phyloP scores from a whole-genome alignment of 1,139 yeast species.

The Pichia sp. region DNA sequence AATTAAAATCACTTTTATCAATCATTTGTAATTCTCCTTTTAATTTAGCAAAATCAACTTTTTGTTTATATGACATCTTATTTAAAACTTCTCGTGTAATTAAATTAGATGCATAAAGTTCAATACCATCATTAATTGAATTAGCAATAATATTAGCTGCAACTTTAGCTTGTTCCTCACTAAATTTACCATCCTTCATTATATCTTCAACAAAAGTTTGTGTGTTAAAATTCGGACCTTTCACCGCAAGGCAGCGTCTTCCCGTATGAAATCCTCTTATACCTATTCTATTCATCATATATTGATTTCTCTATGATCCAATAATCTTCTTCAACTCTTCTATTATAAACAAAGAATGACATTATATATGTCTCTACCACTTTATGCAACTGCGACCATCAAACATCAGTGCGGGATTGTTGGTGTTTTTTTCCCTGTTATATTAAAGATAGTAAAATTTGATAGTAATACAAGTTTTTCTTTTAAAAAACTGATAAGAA shows the following conservation, averaged over 20 bases:
- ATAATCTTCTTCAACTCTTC: too few species aligned
- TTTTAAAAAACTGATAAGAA: too few species aligned
- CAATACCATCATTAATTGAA: constrained; percentile 79
- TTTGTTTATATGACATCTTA: constrained; percentile 86
- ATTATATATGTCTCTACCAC: too few species aligned
- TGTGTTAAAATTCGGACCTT: constrained; percentile 64
- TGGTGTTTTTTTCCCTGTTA: too few species aligned
- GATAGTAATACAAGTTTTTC: too few species aligned
- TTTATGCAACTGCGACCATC: too few species aligned
- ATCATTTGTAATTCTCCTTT: constrained; percentile 85
- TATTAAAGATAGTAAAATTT: too few species aligned
- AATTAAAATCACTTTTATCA: constrained; percentile 81
- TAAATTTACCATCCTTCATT: constrained; percentile 60
- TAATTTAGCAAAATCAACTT: constrained; percentile 91
- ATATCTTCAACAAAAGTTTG: constrained; percentile 66
- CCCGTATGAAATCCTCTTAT: constrained; percentile 4
- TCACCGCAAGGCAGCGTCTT: not conserved
- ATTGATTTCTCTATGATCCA: not conserved
- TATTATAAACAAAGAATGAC: too few species aligned
- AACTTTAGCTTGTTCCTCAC: constrained; percentile 70
- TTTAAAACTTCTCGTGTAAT: constrained; percentile 78
- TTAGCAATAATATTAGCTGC: constrained; percentile 70
- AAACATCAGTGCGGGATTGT: too few species aligned
- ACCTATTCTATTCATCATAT: constrained; percentile 4
- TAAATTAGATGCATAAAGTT: constrained; percentile 65